Conservation (phyloP, 1,284 basidiomycete genomes). For the Papiliotrema nemorosa region DNA sequence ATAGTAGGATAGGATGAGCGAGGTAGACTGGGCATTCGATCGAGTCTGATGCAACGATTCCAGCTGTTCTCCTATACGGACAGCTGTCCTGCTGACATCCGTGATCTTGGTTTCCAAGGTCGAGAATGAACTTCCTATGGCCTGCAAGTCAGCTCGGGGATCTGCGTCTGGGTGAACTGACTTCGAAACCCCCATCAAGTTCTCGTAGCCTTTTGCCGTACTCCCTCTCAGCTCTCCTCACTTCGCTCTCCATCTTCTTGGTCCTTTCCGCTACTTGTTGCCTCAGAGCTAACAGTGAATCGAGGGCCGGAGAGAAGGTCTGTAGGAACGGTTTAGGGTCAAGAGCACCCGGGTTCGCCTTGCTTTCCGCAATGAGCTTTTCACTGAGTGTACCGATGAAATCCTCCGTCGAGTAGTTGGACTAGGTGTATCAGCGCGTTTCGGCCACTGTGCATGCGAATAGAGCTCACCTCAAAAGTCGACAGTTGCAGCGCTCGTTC, state of each 20-base stretch:
- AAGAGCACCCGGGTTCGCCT: slow-evolving; percentile 78
- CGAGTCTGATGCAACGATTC: slow-evolving; percentile 91
- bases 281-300: slow-evolving; percentile 76
- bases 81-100: slow-evolving; percentile 89
- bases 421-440: slow-evolving; percentile 51
- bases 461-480: slow-evolving; percentile 60
- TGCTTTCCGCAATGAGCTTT: slow-evolving; percentile 77
- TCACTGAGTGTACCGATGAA: slow-evolving; percentile 82
- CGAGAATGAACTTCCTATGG: slow-evolving; percentile 74
- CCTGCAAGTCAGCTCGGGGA: slow-evolving; percentile 53
- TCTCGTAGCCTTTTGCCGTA: slow-evolving; percentile 92
- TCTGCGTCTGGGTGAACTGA: slow-evolving; percentile 17
- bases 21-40: slow-evolving; percentile 87
- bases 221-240: slow-evolving; percentile 83
- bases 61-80: slow-evolving; percentile 96
- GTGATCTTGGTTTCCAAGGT: slow-evolving; percentile 83
- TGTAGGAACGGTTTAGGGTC: slow-evolving; percentile 89
- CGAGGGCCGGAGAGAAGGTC: slow-evolving; percentile 85
- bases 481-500: slow-evolving; percentile 63
- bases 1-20: slow-evolving; percentile 93
- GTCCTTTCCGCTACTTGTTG: slow-evolving; percentile 84
- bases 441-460: slow-evolving; percentile 3
- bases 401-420: slow-evolving; percentile 87
- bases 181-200: slow-evolving; percentile 88
- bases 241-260: slow-evolving; percentile 86